Evolutionary conservation across 2,329 filamentous ascomycete genomes (phyloP), one percentile per base, ranked within the genome.

Genomic region (Fusarium torreyae): DNA sequence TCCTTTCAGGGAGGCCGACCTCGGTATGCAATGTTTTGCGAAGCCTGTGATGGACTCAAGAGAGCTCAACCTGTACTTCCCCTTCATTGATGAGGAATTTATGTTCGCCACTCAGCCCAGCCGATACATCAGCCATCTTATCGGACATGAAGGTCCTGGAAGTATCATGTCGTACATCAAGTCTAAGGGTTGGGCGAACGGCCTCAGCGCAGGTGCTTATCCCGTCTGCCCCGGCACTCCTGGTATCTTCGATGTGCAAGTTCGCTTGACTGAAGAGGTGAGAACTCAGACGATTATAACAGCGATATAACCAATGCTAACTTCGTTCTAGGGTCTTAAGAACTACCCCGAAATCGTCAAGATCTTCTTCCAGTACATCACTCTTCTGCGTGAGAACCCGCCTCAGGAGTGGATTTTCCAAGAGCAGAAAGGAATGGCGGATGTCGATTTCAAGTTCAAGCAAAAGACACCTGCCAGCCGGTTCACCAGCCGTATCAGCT

Each of bases 361-460:
- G 79, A 88, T 91, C 31, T 87, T 97, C 66, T 98, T 98, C 82
- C 91, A 97, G 77, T 99, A 99, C 75, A 90, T 98, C 67, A 90
- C 94, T 13, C 88, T 99, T 78, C 87, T 99, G 57, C 90, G 89
- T 67, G 92, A 97, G 74, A 86, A 87, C 4, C 88, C 91, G 7
- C 94, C 95, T 0, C 91, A 97, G 71, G 86, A 97, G 77, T 98
- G 96, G 96, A 94, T 98, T 60, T 94, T 96, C 62, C 89, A 97
- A 33, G 96, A 99, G 80, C 92, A 96, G 79, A 95, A 94, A 79
- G 90, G 91, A 36, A 90, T 98, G 82, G 91, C 92, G 44, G 94
- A 98, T 71, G 93, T 98, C 14, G 92, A 97, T 72, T 99, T 99
- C 85, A 93, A 92, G 70, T 99, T 97, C 81, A 93, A 91, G 80